Evolutionary conservation across 169 alveolate genomes (phyloP).

Genomic region (Perkinsus olseni): DNA sequence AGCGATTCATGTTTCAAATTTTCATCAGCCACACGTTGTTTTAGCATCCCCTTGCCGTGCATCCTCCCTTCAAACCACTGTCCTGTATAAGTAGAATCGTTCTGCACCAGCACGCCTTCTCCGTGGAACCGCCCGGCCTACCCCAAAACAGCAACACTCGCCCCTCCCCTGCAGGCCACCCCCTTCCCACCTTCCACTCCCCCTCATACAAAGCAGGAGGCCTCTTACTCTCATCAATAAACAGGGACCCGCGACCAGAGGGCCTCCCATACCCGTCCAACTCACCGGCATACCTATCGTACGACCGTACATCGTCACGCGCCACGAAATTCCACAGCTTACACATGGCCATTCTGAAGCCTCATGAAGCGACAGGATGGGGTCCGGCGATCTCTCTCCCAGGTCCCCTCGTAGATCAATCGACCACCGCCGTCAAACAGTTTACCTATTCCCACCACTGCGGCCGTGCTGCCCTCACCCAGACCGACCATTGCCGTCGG

Average conservation of each 20-base stretch:
- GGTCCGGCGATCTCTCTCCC: background rate
- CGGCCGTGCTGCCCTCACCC: too few relatives aligned
- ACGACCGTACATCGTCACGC: too few relatives aligned
- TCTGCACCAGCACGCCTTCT: background rate
- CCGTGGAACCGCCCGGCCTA: background rate
- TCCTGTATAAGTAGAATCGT: background rate
- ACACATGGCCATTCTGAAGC: background rate
- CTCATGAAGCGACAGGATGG: background rate
- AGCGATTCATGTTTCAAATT: background rate
- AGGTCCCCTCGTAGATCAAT: background rate
- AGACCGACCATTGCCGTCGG: background rate
- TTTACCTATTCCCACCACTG: too few relatives aligned
- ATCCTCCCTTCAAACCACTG: background rate
- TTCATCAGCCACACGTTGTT: background rate
- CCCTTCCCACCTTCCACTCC: background rate
- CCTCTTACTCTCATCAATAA: background rate
- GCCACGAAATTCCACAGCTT: too few relatives aligned
- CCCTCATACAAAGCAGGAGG: background rate
- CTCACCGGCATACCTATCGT: background rate
- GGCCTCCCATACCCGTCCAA: background rate
- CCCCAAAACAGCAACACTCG: too few relatives aligned
- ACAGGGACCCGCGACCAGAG: background rate
- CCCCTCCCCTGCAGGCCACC: background rate
- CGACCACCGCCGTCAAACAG: background rate
- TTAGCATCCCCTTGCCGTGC: background rate